Conservation (phyloP, 805 yeast genomes). For the Soucietia sequanensis region DNA sequence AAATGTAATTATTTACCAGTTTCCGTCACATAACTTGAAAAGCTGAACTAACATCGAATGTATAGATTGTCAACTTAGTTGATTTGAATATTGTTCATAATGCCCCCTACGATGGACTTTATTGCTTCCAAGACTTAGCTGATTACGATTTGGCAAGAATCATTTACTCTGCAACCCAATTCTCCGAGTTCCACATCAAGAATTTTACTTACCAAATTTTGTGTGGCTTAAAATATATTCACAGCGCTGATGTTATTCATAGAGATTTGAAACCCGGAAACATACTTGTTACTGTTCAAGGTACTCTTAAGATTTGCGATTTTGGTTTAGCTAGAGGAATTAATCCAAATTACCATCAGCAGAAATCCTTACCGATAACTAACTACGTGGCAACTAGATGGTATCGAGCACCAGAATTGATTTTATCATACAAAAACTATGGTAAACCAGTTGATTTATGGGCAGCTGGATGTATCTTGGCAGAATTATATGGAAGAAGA, state of each 20-base stretch:
- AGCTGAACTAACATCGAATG: not conserved
- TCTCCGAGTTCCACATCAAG: constrained; percentile 82
- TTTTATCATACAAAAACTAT: constrained; percentile 58
- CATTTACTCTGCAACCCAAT: constrained; percentile 72
- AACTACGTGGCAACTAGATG: constrained; percentile 92
- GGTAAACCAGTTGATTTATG: constrained; percentile 79
- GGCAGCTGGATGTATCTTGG: constrained; percentile 91
- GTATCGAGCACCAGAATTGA: constrained; percentile 93
- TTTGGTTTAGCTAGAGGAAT: constrained; percentile 91
- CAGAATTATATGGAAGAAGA: constrained; percentile 75
- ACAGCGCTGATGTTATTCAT: constrained; percentile 89
- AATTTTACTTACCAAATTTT: constrained; percentile 75
- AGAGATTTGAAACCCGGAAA: constrained; percentile 93
- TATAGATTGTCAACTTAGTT: constrained; percentile 61
- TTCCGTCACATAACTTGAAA: not conserved
- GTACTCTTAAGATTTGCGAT: constrained; percentile 83
- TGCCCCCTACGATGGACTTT: constrained; percentile 78
- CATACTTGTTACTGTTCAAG: constrained; percentile 71
- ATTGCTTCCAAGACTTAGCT: constrained; percentile 83
- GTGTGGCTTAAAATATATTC: constrained; percentile 86
- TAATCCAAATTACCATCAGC: constrained; percentile 26
- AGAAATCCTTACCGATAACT: constrained; percentile 52
- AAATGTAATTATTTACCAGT: constrained; percentile 46
- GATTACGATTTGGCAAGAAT: constrained; percentile 81
- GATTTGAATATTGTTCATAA: constrained; percentile 70